Base-by-base conservation (phyloP, 2,329 filamentous ascomycete species). In the Talaromyces piceae region DNA sequence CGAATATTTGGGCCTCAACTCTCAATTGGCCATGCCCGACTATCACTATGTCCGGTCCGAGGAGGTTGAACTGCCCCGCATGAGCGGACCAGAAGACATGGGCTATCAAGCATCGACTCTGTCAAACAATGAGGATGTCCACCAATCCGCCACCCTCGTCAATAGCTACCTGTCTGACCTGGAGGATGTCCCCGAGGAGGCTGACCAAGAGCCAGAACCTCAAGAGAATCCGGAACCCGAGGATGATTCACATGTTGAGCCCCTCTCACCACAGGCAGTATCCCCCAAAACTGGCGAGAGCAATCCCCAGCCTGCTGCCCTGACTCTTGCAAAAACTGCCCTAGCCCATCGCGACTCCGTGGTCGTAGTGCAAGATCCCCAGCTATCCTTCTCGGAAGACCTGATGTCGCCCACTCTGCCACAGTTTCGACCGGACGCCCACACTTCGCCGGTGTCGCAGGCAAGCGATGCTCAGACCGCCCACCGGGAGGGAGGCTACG, bases 161-260 rank as follows among this genome's bases (percentile, higher is more conserved):
- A 71, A 67, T 49, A 68, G 60, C 48, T 64, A 66, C 31, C 61
- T 61, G n/a, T 64, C 63, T 45, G 68, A 72, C 22, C 58, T 75
- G 52, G 67, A 71, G 45, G 69, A 73, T 52, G 72, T 76, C 4
- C 72, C 70, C 1, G 73, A 76, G 56, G 72, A 75, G 54, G 69
- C 71, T 43, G 72, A 73, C 6, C 11, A 23, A n/a, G 22, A 43
- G 23, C 5, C 59, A 59, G 54, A 64, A 65, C 52, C 16, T 26
- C 20, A 23, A 43, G 22, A 43, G 25, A 7, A 43, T 9, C 20
- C 23, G 20, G 62, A 66, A 39, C 68, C 61, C 47, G 61, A 65
- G 6, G 58, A 62, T 4, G 51, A 58, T 50, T 33, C 56, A 30
- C 56, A 55, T 5, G 45, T 56, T 5, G 41, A 57, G 5, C 44